A percentile compares a stretch with the other conserved stretches of the same genome.
These are phyloP conservation scores for Alternaria arborescens DNA, from an alignment of 2,329 filamentous ascomycete genomes.

Conservation along the genomic window DNA sequence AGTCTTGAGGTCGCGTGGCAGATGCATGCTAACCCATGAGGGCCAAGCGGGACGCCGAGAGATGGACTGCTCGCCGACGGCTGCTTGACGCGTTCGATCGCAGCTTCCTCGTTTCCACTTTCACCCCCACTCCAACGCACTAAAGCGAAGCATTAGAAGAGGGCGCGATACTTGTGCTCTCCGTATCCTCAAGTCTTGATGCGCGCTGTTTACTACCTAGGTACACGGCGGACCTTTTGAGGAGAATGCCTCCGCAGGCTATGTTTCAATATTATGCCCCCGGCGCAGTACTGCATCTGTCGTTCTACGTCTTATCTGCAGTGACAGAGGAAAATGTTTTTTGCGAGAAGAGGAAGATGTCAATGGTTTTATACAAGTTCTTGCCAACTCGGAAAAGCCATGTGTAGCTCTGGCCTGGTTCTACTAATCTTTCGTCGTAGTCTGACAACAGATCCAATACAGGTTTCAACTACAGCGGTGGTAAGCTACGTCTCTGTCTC, in stretches of 20 bases:
- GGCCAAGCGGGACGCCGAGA: constrained; percentile 2
- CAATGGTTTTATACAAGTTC: neutral
- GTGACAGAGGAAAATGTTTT: neutral
- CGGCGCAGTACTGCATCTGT: neutral
- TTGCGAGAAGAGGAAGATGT: neutral
- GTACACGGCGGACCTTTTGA: neutral
- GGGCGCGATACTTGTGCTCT: neutral
- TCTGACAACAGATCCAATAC: neutral
- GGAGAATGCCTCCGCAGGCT: neutral
- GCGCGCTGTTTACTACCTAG: neutral
- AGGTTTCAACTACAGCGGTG: neutral
- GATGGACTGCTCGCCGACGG: neutral
- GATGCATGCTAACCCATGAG: constrained; percentile 4
- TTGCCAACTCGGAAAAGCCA: neutral
- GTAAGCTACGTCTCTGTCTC: neutral
- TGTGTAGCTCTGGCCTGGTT: neutral
- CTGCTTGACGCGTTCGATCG: neutral
- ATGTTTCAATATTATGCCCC: neutral
- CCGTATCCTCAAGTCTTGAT: neutral
- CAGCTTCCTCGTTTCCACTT: neutral
- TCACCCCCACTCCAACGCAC: neutral
- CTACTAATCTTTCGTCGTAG: neutral
- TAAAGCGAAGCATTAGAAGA: neutral
- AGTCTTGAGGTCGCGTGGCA: neutral
- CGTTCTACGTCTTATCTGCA: neutral